Evolutionary conservation across 768 basidiomycete species (phyloP), one percentile per base, ranked within the genome.

Genomic region (Boletus sensibilis): DNA sequence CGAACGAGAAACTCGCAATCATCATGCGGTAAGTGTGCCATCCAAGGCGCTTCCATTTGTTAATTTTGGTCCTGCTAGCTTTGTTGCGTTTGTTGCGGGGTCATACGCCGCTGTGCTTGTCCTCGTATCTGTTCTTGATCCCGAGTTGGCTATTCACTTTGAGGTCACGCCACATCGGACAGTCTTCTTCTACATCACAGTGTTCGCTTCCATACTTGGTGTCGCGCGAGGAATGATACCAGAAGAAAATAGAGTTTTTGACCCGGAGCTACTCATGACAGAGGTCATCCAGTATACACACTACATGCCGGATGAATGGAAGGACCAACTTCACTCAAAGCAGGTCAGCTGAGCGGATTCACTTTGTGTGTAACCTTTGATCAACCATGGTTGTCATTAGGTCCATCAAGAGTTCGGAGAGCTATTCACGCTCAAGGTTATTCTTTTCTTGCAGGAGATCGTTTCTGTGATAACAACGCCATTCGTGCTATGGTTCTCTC

Each of bases 21-120:
- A 79, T 94, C 58, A 92, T 95, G 83, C 85, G 94, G 94, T 95
- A 65, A 38, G 86, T 70, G 35, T 50, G 33, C 37, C 25, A 25
- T 61, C 34, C 16, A 48, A 13, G 20, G 16, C 13, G 41, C 34
- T 40, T n/a, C n/a, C 7, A 13, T 6, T 42, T 40, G 10, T 52
- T 44, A 9, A 68, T 34, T 5, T 35, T 52, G 20, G 43, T 50
- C n/a, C 9, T 52, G 4, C 41, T 42, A 97, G 94, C 56, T 99
- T 99, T 70, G 84, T 98, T 10, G 90, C 97, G 11, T 99, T 99
- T 72, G 80, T 99, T 50, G 88, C 94, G 3, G 95, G 97, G 9
- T 96, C 97, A 1, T 98, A 97, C 72, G 93, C 93, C 2, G 95
- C 95, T 20, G 97, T 99, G 6, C 84, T 99, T 10, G 80, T 96